Evolutionary conservation across 164 flowering plant species (phyloP), one percentile per base, ranked within the genome.

Genomic region (Malania oleifera): DNA sequence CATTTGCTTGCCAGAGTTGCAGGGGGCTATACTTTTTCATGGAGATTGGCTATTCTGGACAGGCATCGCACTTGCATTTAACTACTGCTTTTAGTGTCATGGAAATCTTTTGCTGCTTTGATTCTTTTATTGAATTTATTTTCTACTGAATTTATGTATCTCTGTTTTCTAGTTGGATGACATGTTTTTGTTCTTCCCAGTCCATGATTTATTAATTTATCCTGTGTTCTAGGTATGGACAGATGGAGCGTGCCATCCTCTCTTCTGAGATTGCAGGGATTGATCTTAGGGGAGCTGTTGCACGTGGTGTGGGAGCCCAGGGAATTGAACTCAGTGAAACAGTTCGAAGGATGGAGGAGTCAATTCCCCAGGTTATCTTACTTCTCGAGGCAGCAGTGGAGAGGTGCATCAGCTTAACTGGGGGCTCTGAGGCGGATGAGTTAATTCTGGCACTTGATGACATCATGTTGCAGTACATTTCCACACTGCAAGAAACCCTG

Each of bases 251-350:
- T 52, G 87, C 78, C 47, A 85, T 91, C 35, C 90, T 95, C n/a
- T 84, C 98, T 38, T 78, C 90, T 74, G 99, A 85, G 65, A 84
- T 95, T 56, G 67, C 86, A 25, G 83, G 73, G 39, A 61, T 95
- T 54, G 99, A 95, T 77, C 88, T 95, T 34, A 81, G 96, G 58
- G 98, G 99, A 65, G 98, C 97, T 62, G 92, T 85, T 54, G 60
- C 82, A 65, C 87, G 95, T 64, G 89, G 95, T 40, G 77, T 89
- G 52, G 98, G 99, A 31, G 89, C 95, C 59, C 99, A 95, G 72
- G 99, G 99, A 18, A 78, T 91, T 76, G 98, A 95, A 74, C 93
- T 95, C 47, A 95, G 99, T 73, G 99, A 95, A 75, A 85, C 99
- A 35, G 96, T 95, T 66, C 61, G 96, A 60, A 87, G 99, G 73